Evolutionary conservation across 306 rosid species (phyloP), one percentile per base, ranked within the genome.

Genomic region (Prunus fruticosa): DNA sequence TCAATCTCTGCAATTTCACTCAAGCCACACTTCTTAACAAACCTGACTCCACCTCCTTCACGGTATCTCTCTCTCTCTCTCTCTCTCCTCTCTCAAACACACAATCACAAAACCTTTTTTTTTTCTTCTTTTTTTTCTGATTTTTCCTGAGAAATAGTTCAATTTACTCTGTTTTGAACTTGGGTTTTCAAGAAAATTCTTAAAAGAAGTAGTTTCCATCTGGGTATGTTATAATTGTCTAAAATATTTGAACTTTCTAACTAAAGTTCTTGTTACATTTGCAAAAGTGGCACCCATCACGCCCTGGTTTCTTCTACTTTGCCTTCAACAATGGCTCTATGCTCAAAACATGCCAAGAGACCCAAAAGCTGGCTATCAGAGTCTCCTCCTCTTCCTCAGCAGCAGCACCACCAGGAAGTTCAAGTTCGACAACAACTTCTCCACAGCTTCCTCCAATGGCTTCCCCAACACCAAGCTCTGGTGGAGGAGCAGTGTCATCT

Each of bases 201-300:
- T 6, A 3, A 64, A 64, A 8, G 2, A 1, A 41, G 77, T 60
- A 73, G 22, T 43, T 20, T 11, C 43, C 57, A 43, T 73, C 19
- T 60, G 68, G 45, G 57, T 45, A 0, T 43, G 11, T 30, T 30
- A 27, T 25, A 47, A 73, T 51, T 60, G 30, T 46, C 28, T 18
- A 27, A 43, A 73, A 61, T 67, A 45, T 60, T 15, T 60, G 8
- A 25, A 58, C 34, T 73, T 56, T 41, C 72, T 43, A 19, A 67
- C 65, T 12, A 18, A 41, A 74, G 23, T 16, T 25, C 8, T 58
- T 56, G 27, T 57, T 34, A 3, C 45, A 54, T 62, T 70, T 45
- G 70, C 52, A 52, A 60, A 83, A 93, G 98, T 94, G 98, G 98
- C 89, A 92, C 81, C 98, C 98, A 80, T 94, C 97, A 47, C 88